A percentile compares a stretch with the other conserved stretches of the same genome.
These are phyloP conservation scores for Zanthoxylum bungeanum DNA, from an alignment of 345 rosid genomes.

Conservation along the genomic window DNA sequence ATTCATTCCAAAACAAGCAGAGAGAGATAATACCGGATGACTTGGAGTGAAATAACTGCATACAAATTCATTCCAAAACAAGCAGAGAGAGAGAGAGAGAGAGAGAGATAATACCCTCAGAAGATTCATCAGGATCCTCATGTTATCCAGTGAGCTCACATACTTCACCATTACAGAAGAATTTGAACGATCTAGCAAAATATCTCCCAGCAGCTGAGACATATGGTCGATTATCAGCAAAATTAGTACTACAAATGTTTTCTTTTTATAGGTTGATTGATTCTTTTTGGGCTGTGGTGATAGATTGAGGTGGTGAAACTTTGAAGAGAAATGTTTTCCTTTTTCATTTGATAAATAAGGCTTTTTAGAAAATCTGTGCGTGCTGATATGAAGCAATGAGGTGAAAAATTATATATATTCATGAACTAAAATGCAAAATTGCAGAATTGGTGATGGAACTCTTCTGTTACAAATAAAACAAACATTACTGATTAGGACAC, in stretches of 20 bases:
- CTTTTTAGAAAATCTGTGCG: not conserved
- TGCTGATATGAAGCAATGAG: not conserved
- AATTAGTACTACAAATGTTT: not conserved
- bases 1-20: not conserved
- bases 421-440: not conserved
- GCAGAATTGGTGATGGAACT: not conserved
- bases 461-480: not conserved
- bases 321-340: not conserved
- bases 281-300: not conserved
- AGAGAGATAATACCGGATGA: constrained; percentile 1
- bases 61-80: not conserved
- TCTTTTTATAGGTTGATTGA: not conserved
- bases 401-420: not conserved
- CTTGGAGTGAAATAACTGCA: not conserved
- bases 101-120: constrained; percentile 39
- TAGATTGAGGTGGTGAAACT: not conserved
- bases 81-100: not conserved
- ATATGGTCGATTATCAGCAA: not conserved
- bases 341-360: not conserved
- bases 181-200: constrained; percentile 66
- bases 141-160: constrained; percentile 60
- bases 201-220: constrained; percentile 46
- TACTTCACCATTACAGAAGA: constrained; percentile 57
- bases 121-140: constrained; percentile 79
- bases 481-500: not conserved